Percentiles rank a stretch among this genome's conserved stretches.
Conservation (phyloP, 2,329 filamentous ascomycete genomes). For the Ophiostoma himal-ulmi region DNA sequence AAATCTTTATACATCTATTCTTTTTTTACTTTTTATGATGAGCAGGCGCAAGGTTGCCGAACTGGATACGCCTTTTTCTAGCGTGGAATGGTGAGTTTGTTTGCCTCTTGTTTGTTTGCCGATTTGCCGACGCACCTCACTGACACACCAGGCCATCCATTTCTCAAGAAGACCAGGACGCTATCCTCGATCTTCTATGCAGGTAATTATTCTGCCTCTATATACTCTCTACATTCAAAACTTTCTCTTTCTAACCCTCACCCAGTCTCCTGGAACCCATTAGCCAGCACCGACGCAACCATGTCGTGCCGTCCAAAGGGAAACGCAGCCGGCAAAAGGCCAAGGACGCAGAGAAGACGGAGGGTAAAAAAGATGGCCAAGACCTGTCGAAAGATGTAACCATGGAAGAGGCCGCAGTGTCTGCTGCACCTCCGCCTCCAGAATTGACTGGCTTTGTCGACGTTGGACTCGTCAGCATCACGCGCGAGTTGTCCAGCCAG, state of each 20-base stretch:
- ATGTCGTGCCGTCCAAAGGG: constrained; percentile 55
- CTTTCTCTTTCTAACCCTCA: neutral
- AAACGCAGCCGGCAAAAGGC: constrained; percentile 41
- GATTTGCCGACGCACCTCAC: neutral
- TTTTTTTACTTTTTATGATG: constrained; percentile 32
- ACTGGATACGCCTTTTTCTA: constrained; percentile 60
- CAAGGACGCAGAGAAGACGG: constrained; percentile 29
- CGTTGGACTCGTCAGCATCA: constrained; percentile 60
- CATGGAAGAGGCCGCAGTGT: neutral
- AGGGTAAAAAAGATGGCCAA: neutral
- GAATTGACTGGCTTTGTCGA: constrained; percentile 54
- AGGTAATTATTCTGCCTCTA: constrained; percentile 40
- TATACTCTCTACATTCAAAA: neutral
- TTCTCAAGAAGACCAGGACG: constrained; percentile 52
- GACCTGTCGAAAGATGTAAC: neutral
- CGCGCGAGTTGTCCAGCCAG: constrained; percentile 47
- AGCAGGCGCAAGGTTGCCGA: constrained; percentile 56
- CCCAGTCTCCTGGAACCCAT: constrained; percentile 57
- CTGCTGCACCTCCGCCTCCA: constrained; percentile 38
- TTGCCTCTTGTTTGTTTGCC: neutral
- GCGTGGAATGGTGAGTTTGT: constrained; percentile 49
- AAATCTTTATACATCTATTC: neutral
- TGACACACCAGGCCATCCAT: constrained; percentile 52
- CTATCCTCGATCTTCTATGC: constrained; percentile 62
- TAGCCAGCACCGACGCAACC: constrained; percentile 52